Evolutionary conservation across 345 rosid species (phyloP), one percentile per base, ranked within the genome.

Genomic region (Luvunga scandens): DNA sequence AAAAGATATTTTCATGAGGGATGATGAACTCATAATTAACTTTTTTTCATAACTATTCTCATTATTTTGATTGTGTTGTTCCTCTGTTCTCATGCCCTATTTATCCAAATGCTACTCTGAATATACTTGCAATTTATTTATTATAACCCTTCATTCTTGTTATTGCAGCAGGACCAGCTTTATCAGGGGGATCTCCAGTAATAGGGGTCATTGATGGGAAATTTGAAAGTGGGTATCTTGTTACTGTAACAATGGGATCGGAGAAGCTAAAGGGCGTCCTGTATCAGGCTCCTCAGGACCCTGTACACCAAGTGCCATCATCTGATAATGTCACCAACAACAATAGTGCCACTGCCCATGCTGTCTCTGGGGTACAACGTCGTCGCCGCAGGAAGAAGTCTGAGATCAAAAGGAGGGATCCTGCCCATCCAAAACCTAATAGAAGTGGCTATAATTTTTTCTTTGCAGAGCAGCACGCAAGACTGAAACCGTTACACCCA

Each of bases 371-470:
- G 42, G 72, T 84, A 21, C 93, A 90, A 69, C 97, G 97, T 4
- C 91, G 97, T 10, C 88, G 97, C 9, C 91, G 98, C 68, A 84
- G 98, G 82, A 94, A 90, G 91, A 97, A 91, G 84, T 89, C 86
- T 1, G 98, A 94, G 87, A 97, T 92, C 38, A 93, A 86, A 81
- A 91, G 92, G 81, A 90, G 98, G 61, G 99, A 97, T 84, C 99
- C 99, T 45, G 88, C 87, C 81, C 98, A 90, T 86, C 99, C 99
- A 0, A 94, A 97, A 63, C 97, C 98, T 0, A 97, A 94, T 75
- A 84, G 97, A 86, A 97, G 98, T 24, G 98, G 98, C 0, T 96
- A 96, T 31, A 96, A 94, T 85, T 96, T 96, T 91, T 96, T 94
- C 85, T 96, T 96, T 65, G 93, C 97, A 0, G 99, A 97, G 83